These are phyloP conservation scores for Aspergillus ochraceoroseus DNA, from an alignment of 2,329 filamentous ascomycete genomes.

Conservation along the genomic window DNA sequence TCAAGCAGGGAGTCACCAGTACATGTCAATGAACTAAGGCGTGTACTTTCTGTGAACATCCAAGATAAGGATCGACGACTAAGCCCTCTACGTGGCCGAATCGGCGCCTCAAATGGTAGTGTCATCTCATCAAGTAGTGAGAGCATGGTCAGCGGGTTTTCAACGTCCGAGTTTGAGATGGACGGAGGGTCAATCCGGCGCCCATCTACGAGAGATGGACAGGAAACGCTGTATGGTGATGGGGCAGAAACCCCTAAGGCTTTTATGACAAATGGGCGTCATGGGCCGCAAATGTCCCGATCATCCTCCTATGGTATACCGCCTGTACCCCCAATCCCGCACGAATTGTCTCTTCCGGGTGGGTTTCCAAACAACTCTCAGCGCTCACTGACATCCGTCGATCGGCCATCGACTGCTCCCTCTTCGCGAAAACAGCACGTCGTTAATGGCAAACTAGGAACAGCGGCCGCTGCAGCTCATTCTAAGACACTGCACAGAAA, in stretches of 20 bases:
- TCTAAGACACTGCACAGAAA: slow-evolving; percentile 31
- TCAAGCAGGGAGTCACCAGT: slow-evolving; percentile 45
- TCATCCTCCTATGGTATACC: slow-evolving; percentile 37
- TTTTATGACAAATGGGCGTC: slow-evolving; percentile 15
- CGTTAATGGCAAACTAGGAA: slow-evolving; percentile 22
- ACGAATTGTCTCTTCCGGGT: slow-evolving; percentile 39
- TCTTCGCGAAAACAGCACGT: slow-evolving; percentile 22
- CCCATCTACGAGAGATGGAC: slow-evolving; percentile 26
- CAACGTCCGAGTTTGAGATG: slow-evolving; percentile 34
- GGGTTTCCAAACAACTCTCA: slow-evolving; percentile 41
- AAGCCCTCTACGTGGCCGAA: slow-evolving; percentile 43
- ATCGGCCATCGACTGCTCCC: slow-evolving; percentile 34
- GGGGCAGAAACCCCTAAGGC: slow-evolving; percentile 35
- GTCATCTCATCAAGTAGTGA: slow-evolving; percentile 42
- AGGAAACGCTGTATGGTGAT: slow-evolving; percentile 22
- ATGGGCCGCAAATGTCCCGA: slow-evolving; percentile 16
- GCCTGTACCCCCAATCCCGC: slow-evolving; percentile 46
- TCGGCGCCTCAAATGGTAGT: slow-evolving; percentile 32
- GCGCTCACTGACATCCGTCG: slow-evolving; percentile 27
- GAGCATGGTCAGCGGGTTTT: slow-evolving; percentile 44
- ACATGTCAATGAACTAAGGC: slow-evolving; percentile 47
- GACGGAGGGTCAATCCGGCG: slow-evolving; percentile 28
- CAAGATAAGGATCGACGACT: slow-evolving; percentile 34
- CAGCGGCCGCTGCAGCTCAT: slow-evolving; percentile 18
- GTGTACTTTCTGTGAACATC: slow-evolving; percentile 43